Evolutionary conservation across 345 rosid genomes (phyloP), one percentile per base, ranked within the genome.

Genomic region (Dimocarpus longan): DNA sequence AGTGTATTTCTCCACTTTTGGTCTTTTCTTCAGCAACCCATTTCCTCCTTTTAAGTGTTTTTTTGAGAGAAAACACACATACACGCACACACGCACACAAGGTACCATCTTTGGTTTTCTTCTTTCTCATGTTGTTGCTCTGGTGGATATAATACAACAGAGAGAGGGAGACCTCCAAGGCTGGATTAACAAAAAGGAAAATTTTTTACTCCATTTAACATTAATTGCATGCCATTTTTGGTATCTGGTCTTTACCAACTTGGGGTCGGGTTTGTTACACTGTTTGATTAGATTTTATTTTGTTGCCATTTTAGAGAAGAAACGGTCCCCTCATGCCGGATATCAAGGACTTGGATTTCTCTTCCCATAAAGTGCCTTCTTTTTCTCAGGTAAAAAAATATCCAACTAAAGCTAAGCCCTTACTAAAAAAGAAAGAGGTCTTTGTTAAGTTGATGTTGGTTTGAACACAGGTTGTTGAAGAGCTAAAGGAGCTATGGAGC

Each of bases 401-500:
- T 26, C 63, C 63, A 39, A 57, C 64, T 28, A 54, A n/a, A 52
- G 37, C 37, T 11, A 50, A 65, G n/a, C 52, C 0, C 8, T 32
- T 32, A 2, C 37, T 2, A 32, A 32, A 32, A 32, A 32, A 32
- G 3, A 32, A 2, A 32, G 37, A 32, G 0, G 18, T 1, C 11
- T 39, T 2, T 4, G 54, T n/a, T 12, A 48, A 21, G 7, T 64
- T 56, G 26, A 46, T 32, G 24, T 13, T 37, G 13, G 16, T 19
- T 48, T 46, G 52, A 7, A 46, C 50, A 39, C 88, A 92, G 94
- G 93, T 93, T 71, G 43, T 82, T n/a, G 93, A 94, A 19, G 99
- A 94, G 85, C 84, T 96, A 8, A 93, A 87, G 78, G 97, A 90
- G 87, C 90, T 96, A 11, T 89, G 93, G 97, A 86, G 88, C 26